Percentiles rank a stretch among this genome's conserved stretches.
Conservation (phyloP, 2,329 filamentous ascomycete genomes). For the Monosporascus sp. region DNA sequence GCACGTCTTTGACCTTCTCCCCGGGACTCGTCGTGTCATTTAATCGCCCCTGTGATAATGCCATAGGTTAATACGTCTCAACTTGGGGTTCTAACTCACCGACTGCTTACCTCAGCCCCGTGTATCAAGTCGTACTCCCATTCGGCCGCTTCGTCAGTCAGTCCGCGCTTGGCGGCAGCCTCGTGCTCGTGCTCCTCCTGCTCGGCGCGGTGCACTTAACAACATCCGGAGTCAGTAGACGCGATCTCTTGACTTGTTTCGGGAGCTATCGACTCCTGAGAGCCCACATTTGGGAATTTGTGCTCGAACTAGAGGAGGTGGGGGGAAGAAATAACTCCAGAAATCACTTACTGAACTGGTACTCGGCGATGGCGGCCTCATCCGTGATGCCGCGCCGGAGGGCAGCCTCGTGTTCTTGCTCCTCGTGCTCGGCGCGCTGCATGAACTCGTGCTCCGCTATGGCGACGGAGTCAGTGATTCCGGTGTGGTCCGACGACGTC, state of each 20-base stretch:
- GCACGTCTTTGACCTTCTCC: background rate
- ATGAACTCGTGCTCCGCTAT: background rate
- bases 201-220: constrained; percentile 23
- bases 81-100: background rate
- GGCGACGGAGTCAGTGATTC: background rate
- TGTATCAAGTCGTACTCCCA: constrained; percentile 25
- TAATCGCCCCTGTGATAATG: background rate
- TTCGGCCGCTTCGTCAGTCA: constrained; percentile 20
- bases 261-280: too few species aligned
- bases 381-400: constrained; percentile 21
- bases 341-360: constrained; percentile 16
- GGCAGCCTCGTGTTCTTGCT: too few species aligned
- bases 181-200: constrained; percentile 26
- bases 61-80: too few species aligned
- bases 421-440: background rate
- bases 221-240: too few species aligned
- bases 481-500: background rate
- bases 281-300: too few species aligned
- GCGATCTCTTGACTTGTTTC: too few species aligned
- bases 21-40: background rate
- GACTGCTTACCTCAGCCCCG: constrained; percentile 14
- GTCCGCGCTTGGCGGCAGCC: constrained; percentile 20
- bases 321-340: too few species aligned
- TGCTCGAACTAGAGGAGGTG: too few species aligned
- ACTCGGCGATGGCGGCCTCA: constrained; percentile 14